A percentile compares a stretch with the other conserved stretches of the same genome.
phyloP scores from a whole-genome alignment of 805 yeast species.

The Candida odintsovae region DNA sequence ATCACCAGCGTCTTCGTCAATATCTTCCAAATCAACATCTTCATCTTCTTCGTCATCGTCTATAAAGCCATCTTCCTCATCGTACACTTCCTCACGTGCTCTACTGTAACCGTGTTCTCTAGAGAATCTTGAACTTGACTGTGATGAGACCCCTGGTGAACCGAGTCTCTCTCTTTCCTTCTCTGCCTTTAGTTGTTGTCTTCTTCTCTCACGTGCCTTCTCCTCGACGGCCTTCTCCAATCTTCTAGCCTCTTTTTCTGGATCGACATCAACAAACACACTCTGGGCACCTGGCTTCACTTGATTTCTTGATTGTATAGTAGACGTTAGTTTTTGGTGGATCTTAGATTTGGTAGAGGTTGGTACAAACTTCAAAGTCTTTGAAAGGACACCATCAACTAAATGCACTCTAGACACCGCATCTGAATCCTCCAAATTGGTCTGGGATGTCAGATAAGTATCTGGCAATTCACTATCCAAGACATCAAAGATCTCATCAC shows the following conservation, averaged over 20 bases:
- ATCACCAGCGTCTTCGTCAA: slow-evolving; percentile 33
- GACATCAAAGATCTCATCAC: slow-evolving; percentile 82
- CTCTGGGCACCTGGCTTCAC: slow-evolving; percentile 33
- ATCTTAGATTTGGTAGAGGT: slow-evolving; percentile 84
- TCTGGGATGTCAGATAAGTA: slow-evolving; percentile 60
- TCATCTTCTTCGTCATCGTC: slow-evolving; percentile 54
- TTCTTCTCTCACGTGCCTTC: slow-evolving; percentile 61
- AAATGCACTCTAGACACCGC: slow-evolving; percentile 11
- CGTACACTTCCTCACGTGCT: slow-evolving; percentile 35
- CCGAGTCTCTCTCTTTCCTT: slow-evolving; percentile 55
- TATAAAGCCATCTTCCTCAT: slow-evolving; percentile 22
- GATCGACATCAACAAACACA: slow-evolving; percentile 48
- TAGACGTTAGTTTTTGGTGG: slow-evolving; percentile 72
- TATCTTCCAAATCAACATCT: slow-evolving; percentile 29
- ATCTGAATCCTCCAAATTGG: slow-evolving; percentile 36
- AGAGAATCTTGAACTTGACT: slow-evolving; percentile 22
- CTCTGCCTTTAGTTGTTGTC: slow-evolving; percentile 45
- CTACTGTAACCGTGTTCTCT: slow-evolving; percentile 22
- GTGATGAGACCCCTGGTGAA: slow-evolving; percentile 28
- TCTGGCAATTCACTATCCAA: slow-evolving; percentile 59
- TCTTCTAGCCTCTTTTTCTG: slow-evolving; percentile 59
- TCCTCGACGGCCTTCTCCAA: slow-evolving; percentile 64
- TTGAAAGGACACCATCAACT: slow-evolving; percentile 55
- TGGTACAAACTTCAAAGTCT: slow-evolving; percentile 74
- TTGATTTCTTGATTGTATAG: slow-evolving; percentile 39